Conservation (phyloP, 176 grass and related monocot genomes). For the Dendrocalamus sinicus region DNA sequence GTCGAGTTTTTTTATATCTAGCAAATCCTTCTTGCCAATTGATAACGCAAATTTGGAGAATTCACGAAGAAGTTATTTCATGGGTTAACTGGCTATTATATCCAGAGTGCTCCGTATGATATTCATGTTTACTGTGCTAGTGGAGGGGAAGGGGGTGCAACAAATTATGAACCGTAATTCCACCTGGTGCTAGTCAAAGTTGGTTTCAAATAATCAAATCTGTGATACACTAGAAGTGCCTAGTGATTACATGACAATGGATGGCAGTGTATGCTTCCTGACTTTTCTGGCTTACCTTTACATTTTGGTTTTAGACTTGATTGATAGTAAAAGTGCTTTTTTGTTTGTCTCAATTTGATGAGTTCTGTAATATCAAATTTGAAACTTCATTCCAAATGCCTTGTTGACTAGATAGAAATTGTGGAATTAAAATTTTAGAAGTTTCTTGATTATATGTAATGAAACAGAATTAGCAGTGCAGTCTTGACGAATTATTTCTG, state of each 20-base stretch:
- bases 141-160: conserved; percentile 31
- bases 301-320: background rate
- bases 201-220: conserved; percentile 41
- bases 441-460: background rate
- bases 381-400: background rate
- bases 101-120: conserved; percentile 43
- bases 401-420: conserved; percentile 12
- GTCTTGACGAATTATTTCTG: too few relatives aligned
- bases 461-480: background rate
- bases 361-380: background rate
- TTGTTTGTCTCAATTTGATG: conserved; percentile 2
- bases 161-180: conserved; percentile 47
- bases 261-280: conserved; percentile 50
- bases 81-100: conserved; percentile 26
- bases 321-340: conserved; percentile 22
- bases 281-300: background rate
- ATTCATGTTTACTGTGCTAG: conserved; percentile 48
- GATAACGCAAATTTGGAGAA: conserved; percentile 29
- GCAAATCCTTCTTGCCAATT: conserved; percentile 44
- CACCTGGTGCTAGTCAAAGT: conserved; percentile 44
- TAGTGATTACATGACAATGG: conserved; percentile 40
- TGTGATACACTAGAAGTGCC: conserved; percentile 27
- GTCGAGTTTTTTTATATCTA: too few relatives aligned
- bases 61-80: conserved; percentile 17
- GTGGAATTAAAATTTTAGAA: conserved; percentile 17